Percentiles rank a stretch among this genome's conserved stretches.
Conservation (phyloP, 192 early-diverging fungal genomes). For the Coemansia sp. region DNA sequence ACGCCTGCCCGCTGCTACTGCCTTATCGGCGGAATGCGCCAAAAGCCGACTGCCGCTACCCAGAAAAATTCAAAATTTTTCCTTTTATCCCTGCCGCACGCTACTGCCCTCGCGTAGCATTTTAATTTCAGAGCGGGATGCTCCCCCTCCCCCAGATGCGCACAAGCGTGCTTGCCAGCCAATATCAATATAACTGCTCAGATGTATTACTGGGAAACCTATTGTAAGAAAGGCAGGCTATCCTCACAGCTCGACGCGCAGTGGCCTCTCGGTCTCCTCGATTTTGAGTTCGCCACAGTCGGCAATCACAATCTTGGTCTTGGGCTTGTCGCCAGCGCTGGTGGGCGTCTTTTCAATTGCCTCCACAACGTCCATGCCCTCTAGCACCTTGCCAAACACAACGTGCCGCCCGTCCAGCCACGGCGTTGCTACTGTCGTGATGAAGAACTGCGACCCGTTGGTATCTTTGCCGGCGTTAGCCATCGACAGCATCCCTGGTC, state of each 20-base stretch:
- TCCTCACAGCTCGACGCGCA: constrained; percentile 47
- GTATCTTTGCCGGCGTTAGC: constrained; percentile 78
- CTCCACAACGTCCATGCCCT: constrained; percentile 76
- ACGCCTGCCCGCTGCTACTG: not conserved
- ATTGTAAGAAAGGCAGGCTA: not conserved
- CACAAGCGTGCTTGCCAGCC: not conserved
- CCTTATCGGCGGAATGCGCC: constrained; percentile 3
- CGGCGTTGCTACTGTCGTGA: constrained; percentile 68
- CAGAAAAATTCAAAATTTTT: not conserved
- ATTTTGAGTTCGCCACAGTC: constrained; percentile 78
- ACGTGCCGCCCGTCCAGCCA: constrained; percentile 82
- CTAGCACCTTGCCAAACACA: constrained; percentile 75
- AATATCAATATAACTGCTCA: constrained; percentile 19
- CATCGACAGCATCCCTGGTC: constrained; percentile 73
- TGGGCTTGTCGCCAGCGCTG: constrained; percentile 66
- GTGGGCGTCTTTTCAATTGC: constrained; percentile 60
- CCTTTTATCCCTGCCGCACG: not conserved
- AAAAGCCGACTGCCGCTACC: not conserved
- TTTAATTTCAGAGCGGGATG: not conserved
- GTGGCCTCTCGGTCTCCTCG: constrained; percentile 39
- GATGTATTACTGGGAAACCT: not conserved
- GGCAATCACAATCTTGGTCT: constrained; percentile 68
- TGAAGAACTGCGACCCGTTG: constrained; percentile 87
- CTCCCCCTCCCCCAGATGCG: not conserved
- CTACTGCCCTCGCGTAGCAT: not conserved